A percentile compares a stretch with the other conserved stretches of the same genome.
These are phyloP conservation scores for Sclerotinia trifoliorum DNA, from an alignment of 2,329 filamentous ascomycete species.

Conservation along the genomic window DNA sequence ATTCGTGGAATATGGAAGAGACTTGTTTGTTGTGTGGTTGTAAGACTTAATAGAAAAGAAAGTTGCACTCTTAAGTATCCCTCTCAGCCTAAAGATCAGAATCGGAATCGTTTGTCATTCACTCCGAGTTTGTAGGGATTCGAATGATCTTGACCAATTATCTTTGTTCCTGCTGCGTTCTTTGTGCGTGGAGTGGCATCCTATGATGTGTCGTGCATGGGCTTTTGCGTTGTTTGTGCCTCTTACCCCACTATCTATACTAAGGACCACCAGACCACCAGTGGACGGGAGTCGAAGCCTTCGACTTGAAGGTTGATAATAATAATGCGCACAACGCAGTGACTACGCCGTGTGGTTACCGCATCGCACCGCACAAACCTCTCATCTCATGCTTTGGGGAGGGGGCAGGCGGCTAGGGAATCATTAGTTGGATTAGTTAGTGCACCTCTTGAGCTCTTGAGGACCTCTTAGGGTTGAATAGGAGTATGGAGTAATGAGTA, in stretches of 20 bases:
- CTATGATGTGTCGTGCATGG: neutral
- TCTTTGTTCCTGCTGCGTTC: neutral
- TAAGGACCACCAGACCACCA: too few relatives aligned
- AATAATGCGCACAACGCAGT: too few relatives aligned
- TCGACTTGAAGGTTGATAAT: too few relatives aligned
- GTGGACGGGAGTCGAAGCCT: too few relatives aligned
- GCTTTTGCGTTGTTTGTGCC: neutral
- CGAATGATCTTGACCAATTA: neutral
- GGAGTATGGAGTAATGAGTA: too few relatives aligned
- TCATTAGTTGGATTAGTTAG: too few relatives aligned
- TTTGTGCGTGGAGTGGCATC: neutral
- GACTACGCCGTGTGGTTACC: too few relatives aligned
- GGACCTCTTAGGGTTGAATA: too few relatives aligned
- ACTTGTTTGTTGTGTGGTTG: neutral
- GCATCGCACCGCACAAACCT: too few relatives aligned
- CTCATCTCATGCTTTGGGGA: too few relatives aligned
- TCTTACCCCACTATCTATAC: neutral
- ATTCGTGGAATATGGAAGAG: neutral
- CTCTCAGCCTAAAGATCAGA: neutral
- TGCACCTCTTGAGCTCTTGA: too few relatives aligned
- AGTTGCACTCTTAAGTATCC: conserved; percentile 9
- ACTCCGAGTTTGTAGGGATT: neutral
- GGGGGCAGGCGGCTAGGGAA: too few relatives aligned
- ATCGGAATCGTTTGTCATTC: neutral
- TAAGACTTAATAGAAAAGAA: neutral